Evolutionary conservation across 2,329 filamentous ascomycete genomes (phyloP), one percentile per base, ranked within the genome.

Genomic region (Didymella pinodella): DNA sequence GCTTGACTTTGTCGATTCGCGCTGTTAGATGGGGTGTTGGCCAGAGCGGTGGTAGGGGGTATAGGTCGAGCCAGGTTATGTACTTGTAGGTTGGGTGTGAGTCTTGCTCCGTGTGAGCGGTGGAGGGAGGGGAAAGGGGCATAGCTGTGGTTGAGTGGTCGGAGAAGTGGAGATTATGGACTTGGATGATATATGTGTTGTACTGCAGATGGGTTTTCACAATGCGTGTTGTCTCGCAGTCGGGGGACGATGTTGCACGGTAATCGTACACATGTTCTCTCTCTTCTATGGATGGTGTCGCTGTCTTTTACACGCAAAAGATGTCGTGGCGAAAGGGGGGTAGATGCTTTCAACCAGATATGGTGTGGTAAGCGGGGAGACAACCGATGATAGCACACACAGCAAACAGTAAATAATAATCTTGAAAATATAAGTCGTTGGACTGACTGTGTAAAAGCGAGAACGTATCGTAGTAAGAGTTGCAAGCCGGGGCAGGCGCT

Each of bases 1-100:
- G 11, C 28, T 47, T 40, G 32, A 51, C n/a, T 4, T 32, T 51
- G 25, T 57, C 34, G 14, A 57, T 26, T 2, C 48, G 54, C 8
- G n/a, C 16, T 4, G 18, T 8, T 3, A 51, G 47, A 14, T 18
- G 47, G 2, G 18, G 12, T 16, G 16, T 14, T 26, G 25, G 41
- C 20, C n/a, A 31, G 20, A 6, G 26, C 12, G 10, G 2, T 22
- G 10, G 26, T 14, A 32, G 12, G 3, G 31, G 12, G 32, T 34
- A 41, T 2, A 48, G 40, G n/a, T 47, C 34, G 20, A 47, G 16
- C 54, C 54, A 51, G 7, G 32, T 38, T 7, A 22, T 2, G n/a
- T 7, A n/a, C 7, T 6, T 10, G 18, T 12, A 12, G 20, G n/a
- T 36, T 16, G 28, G 4, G 1, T 20, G n/a, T 1, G 7, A 10